Conservation (phyloP, 768 basidiomycete species). For the Agrocybe chaxingu region DNA sequence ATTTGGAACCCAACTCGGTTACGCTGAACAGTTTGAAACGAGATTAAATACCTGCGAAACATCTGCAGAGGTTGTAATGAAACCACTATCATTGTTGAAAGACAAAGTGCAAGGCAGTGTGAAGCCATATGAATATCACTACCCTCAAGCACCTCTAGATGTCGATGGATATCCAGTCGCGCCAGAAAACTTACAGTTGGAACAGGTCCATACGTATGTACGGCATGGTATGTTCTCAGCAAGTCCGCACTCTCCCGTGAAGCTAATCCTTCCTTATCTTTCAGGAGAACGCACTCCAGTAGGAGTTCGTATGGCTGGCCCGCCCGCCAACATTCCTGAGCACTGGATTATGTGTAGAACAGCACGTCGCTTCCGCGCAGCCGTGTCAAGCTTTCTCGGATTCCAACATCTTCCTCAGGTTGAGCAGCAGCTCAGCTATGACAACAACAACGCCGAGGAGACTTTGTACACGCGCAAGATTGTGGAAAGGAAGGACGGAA, state of each 20-base stretch:
- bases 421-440: background rate
- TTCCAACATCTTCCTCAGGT: background rate
- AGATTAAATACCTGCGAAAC: no score
- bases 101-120: background rate
- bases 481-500: slow-evolving; percentile 59
- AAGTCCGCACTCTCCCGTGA: background rate
- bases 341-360: slow-evolving; percentile 68
- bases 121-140: slow-evolving; percentile 19
- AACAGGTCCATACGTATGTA: slow-evolving; percentile 74
- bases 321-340: slow-evolving; percentile 64
- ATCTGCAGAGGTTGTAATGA: no score
- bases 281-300: slow-evolving; percentile 78
- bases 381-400: slow-evolving; percentile 30
- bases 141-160: slow-evolving; percentile 50
- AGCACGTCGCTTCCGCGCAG: slow-evolving; percentile 46
- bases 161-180: slow-evolving; percentile 58
- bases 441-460: slow-evolving; percentile 16
- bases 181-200: slow-evolving; percentile 51
- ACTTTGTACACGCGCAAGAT: slow-evolving; percentile 39
- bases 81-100: background rate
- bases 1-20: no score
- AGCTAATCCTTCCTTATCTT: background rate
- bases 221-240: slow-evolving; percentile 57
- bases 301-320: slow-evolving; percentile 55
- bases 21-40: no score